Evolutionary conservation across 176 grass and related monocot species (phyloP).

Genomic region (Elymus sibiricus): DNA sequence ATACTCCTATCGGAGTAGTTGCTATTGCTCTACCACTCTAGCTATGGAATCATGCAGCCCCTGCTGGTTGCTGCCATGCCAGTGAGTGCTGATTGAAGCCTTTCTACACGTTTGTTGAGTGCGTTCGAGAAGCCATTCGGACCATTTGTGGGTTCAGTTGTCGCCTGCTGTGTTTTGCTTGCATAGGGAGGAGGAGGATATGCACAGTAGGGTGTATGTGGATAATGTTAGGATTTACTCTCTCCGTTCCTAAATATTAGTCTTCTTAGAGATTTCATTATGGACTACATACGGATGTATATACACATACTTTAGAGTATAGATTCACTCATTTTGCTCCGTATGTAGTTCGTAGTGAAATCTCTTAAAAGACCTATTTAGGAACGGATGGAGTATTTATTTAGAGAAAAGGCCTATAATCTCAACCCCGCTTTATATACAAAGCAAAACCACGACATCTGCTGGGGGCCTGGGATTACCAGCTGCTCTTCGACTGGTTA

Average conservation of each 20-base stretch:
- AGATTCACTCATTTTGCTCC: no score
- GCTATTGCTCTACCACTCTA: no score
- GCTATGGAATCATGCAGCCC: background rate
- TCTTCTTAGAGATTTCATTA: no score
- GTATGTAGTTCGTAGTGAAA: no score
- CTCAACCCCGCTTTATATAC: no score
- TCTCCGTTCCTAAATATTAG: no score
- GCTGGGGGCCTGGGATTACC: background rate
- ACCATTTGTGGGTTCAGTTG: background rate
- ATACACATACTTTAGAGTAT: no score
- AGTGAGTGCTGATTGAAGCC: background rate
- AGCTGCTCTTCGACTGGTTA: background rate
- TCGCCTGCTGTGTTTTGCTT: background rate
- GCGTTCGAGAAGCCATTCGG: background rate
- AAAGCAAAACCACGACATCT: no score
- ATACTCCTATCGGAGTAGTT: no score
- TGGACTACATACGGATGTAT: no score
- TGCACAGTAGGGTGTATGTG: background rate
- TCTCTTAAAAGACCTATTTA: no score
- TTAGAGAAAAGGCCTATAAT: background rate
- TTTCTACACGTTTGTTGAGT: background rate
- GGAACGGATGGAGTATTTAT: background rate
- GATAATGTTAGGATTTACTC: background rate
- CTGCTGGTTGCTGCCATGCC: background rate
- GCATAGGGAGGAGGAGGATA: background rate